phyloP scores from a whole-genome alignment of 768 basidiomycete species.

The Macrocybe gigantea region DNA sequence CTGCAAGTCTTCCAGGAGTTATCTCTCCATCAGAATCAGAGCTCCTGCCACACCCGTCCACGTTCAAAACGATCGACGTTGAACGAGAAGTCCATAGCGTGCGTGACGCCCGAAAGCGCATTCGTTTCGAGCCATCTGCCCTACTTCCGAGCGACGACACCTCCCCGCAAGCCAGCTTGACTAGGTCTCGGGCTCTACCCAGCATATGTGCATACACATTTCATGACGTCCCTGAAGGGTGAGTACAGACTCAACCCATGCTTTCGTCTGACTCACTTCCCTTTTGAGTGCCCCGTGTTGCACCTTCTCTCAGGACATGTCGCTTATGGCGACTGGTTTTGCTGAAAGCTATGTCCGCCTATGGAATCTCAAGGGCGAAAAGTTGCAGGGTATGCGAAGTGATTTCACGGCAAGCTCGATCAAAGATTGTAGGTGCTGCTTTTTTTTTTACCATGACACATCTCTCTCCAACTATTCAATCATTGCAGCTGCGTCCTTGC shows the following conservation, averaged over 20 bases:
- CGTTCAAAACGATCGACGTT: slow-evolving; percentile 83
- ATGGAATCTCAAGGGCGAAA: slow-evolving; percentile 94
- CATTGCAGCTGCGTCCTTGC: slow-evolving; percentile 48
- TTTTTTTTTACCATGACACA: background rate
- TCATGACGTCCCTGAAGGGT: slow-evolving; percentile 96
- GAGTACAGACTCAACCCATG: slow-evolving; percentile 17
- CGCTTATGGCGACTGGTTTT: slow-evolving; percentile 92
- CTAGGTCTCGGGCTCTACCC: slow-evolving; percentile 69
- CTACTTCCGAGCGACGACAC: slow-evolving; percentile 51
- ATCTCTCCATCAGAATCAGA: slow-evolving; percentile 65
- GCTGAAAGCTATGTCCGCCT: slow-evolving; percentile 91
- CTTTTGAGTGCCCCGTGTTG: slow-evolving; percentile 69
- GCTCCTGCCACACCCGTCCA: slow-evolving; percentile 72
- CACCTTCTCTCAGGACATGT: slow-evolving; percentile 85
- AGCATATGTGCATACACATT: slow-evolving; percentile 95
- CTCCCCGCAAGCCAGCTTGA: slow-evolving; percentile 50
- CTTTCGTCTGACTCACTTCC: slow-evolving; percentile 3
- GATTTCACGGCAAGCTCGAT: slow-evolving; percentile 65
- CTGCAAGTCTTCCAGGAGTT: slow-evolving; percentile 46
- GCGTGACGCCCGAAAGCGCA: slow-evolving; percentile 86
- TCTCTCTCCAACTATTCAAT: background rate
- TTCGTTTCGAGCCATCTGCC: slow-evolving; percentile 77
- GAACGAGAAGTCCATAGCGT: slow-evolving; percentile 87
- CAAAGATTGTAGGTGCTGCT: slow-evolving; percentile 55
- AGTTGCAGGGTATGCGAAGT: slow-evolving; percentile 67